These are phyloP conservation scores for Cucurbita ficifolia DNA, from an alignment of 306 rosid species.

Conservation along the genomic window DNA sequence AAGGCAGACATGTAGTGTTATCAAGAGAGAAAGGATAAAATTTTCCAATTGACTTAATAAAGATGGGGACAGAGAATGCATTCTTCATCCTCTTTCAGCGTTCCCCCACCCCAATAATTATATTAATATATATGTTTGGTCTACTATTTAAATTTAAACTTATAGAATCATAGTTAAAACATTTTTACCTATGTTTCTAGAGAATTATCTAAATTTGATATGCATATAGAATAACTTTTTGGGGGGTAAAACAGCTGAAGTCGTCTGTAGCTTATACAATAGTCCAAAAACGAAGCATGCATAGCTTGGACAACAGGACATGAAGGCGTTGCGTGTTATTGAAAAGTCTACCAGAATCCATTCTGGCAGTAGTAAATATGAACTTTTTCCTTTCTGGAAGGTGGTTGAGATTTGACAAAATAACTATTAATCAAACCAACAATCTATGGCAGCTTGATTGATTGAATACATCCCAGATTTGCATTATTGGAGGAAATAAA, in stretches of 20 bases:
- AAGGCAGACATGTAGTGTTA: no score
- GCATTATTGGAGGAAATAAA: conserved; percentile 47
- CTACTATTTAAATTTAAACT: no score
- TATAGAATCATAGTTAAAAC: no score
- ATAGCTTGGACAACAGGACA: background rate
- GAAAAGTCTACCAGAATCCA: background rate
- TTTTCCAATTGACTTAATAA: no score
- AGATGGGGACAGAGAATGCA: no score
- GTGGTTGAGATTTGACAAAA: conserved; percentile 20
- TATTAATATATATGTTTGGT: no score
- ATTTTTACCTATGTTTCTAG: no score
- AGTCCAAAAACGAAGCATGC: background rate
- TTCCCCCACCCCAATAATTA: no score
- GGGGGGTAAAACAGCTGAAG: background rate
- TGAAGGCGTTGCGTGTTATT: background rate
- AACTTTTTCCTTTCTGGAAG: background rate
- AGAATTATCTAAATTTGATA: no score
- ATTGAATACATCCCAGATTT: conserved; percentile 31
- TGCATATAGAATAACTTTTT: no score
- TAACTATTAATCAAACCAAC: conserved; percentile 12
- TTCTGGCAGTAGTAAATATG: background rate
- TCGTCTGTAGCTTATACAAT: background rate
- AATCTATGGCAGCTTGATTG: conserved; percentile 26
- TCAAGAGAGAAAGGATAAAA: no score
- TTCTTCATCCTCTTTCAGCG: no score